A percentile compares a stretch with the other conserved stretches of the same genome.
Conservation (phyloP, 23 red algal species). For the Pyropia haitanensis region DNA sequence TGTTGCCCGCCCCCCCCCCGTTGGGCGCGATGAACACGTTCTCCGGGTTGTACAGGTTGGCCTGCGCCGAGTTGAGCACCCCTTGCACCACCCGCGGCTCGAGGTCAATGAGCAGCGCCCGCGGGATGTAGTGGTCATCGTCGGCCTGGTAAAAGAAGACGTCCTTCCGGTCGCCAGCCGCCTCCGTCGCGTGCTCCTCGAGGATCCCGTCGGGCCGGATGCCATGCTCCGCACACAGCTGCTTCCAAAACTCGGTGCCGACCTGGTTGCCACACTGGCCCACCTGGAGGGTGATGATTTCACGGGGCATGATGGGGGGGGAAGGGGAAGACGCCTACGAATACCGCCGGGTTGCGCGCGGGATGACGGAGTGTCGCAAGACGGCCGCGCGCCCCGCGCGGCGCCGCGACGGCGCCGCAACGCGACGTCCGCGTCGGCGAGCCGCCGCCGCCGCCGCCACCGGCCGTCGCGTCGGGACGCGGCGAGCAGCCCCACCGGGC, state of each 20-base stretch:
- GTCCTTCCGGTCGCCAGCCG: slow-evolving; percentile 88
- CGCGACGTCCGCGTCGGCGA: too few species aligned
- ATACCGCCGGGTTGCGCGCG: too few species aligned
- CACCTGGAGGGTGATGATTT: slow-evolving; percentile 95
- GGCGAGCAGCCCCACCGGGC: too few species aligned
- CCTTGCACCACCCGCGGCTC: slow-evolving; percentile 89
- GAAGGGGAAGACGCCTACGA: too few species aligned
- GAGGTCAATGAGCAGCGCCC: slow-evolving; percentile 91
- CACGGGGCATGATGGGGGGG: slow-evolving; percentile 41
- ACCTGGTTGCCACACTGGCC: slow-evolving; percentile 99
- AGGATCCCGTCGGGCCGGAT: slow-evolving; percentile 82
- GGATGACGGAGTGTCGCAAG: too few species aligned
- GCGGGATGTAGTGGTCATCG: slow-evolving; percentile 87
- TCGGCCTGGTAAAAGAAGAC: slow-evolving; percentile 99
- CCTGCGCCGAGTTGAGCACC: slow-evolving; percentile 43
- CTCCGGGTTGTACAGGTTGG: slow-evolving; percentile 92
- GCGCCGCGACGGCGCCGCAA: too few species aligned
- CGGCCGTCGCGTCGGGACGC: too few species aligned
- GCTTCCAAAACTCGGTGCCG: slow-evolving; percentile 98
- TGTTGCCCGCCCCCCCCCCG: slow-evolving; percentile 95
- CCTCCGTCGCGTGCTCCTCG: slow-evolving; percentile 50
- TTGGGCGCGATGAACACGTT: slow-evolving; percentile 80
- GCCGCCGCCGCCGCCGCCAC: too few species aligned
- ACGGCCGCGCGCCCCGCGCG: too few species aligned
- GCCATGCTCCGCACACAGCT: slow-evolving; percentile 91